Conservation (phyloP, 257 asterid genomes). For the Gentiana macrophylla region DNA sequence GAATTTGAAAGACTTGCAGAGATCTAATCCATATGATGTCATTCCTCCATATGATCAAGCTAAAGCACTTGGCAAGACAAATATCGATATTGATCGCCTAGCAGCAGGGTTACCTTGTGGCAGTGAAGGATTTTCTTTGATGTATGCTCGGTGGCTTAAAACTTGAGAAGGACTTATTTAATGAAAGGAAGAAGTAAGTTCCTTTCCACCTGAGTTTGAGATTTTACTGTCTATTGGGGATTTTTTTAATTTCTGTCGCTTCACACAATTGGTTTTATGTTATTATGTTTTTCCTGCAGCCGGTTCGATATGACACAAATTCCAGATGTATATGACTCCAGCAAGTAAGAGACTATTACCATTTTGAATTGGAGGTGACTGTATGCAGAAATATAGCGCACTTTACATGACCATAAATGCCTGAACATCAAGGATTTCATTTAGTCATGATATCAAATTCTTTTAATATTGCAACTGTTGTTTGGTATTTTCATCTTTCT, state of each 20-base stretch:
- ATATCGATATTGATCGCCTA: conserved; percentile 87
- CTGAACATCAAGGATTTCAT: too few species aligned
- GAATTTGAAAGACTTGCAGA: conserved; percentile 82
- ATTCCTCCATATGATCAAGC: conserved; percentile 98
- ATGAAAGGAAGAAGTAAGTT: conserved; percentile 81
- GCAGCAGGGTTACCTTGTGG: conserved; percentile 99
- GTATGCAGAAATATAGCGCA: not conserved
- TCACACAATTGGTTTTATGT: too few species aligned
- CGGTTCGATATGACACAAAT: conserved; percentile 88
- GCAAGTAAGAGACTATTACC: conserved; percentile 60
- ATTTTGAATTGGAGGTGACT: not conserved
- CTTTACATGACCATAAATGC: not conserved
- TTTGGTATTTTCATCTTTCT: too few species aligned
- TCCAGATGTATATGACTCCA: conserved; percentile 96
- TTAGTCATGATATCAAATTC: too few species aligned
- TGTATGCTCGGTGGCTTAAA: conserved; percentile 99
- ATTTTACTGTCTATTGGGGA: too few species aligned
- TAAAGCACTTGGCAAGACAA: conserved; percentile 96
- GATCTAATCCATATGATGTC: conserved; percentile 53
- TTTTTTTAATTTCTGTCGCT: too few species aligned
- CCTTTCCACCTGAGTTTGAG: not conserved
- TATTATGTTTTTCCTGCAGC: conserved; percentile 49
- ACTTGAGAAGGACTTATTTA: conserved; percentile 84
- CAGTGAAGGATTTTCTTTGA: conserved; percentile 93
- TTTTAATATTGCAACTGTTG: too few species aligned